A percentile compares a stretch with the other conserved stretches of the same genome.
phyloP scores from a whole-genome alignment of 208 protist genomes.

The Crithidia sp. region DNA sequence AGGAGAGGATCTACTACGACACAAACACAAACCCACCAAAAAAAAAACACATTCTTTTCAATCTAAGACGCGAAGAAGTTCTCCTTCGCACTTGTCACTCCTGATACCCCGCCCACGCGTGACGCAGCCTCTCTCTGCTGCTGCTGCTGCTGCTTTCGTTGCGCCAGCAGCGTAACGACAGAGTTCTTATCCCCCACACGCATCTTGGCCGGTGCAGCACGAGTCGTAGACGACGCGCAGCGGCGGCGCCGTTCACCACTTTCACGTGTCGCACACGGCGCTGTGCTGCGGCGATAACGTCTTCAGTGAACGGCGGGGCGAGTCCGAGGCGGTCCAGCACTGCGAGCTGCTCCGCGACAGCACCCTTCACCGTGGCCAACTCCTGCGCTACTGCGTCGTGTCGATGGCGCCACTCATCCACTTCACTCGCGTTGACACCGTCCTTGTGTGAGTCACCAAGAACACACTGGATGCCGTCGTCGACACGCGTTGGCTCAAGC shows the following conservation, averaged over 20 bases:
- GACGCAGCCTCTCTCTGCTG: slow-evolving; percentile 3
- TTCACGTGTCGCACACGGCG: slow-evolving; percentile 27
- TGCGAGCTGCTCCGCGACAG: slow-evolving; percentile 61
- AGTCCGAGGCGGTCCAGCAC: slow-evolving; percentile 72
- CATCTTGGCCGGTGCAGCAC: slow-evolving; percentile 1
- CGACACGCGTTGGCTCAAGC: too few species aligned
- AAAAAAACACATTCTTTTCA: not conserved
- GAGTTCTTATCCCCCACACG: slow-evolving; percentile 5
- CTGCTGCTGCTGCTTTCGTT: slow-evolving; percentile 15
- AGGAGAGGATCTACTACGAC: not conserved
- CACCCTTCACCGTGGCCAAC: slow-evolving; percentile 47
- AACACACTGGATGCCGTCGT: too few species aligned
- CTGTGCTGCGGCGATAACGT: slow-evolving; percentile 18
- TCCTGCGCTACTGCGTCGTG: slow-evolving; percentile 44
- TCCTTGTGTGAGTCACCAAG: too few species aligned
- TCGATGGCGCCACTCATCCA: slow-evolving; percentile 25
- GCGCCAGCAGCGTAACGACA: not conserved
- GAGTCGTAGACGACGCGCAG: not conserved
- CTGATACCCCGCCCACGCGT: not conserved
- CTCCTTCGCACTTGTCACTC: not conserved
- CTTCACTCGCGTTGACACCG: too few species aligned
- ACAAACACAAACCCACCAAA: not conserved
- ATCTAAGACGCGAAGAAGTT: not conserved
- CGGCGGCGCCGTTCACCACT: slow-evolving; percentile 1
- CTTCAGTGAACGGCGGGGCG: slow-evolving; percentile 48